Percentiles rank a stretch among this genome's conserved stretches.
phyloP scores from a whole-genome alignment of 2,329 filamentous ascomycete genomes.

The Penicillium olsonii region DNA sequence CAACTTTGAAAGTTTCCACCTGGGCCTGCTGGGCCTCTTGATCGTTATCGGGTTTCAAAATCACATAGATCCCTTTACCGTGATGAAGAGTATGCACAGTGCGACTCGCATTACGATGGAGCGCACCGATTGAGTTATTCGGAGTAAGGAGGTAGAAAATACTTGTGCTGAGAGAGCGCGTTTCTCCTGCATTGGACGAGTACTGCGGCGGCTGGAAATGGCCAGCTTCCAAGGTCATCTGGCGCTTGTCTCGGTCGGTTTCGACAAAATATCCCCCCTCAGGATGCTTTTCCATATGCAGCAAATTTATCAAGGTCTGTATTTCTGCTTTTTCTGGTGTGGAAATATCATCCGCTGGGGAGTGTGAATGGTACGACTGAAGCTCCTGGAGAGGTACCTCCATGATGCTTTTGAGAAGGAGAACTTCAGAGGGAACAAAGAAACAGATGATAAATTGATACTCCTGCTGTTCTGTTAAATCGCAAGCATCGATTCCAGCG shows the following conservation, averaged over 20 bases:
- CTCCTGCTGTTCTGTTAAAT: too few relatives aligned
- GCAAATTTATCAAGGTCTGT: slow-evolving; percentile 42
- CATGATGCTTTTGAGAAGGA: slow-evolving; percentile 17
- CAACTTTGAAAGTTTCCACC: slow-evolving; percentile 67
- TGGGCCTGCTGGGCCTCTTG: slow-evolving; percentile 27
- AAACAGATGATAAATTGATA: too few relatives aligned
- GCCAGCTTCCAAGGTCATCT: slow-evolving; percentile 57
- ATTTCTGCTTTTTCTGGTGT: slow-evolving; percentile 20
- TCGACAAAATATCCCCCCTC: slow-evolving; percentile 67
- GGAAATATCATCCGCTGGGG: not conserved
- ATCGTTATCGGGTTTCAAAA: slow-evolving; percentile 51
- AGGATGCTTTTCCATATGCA: slow-evolving; percentile 57
- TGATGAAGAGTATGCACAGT: slow-evolving; percentile 67
- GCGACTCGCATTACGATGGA: slow-evolving; percentile 64
- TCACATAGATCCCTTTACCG: slow-evolving; percentile 64
- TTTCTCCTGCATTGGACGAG: slow-evolving; percentile 18
- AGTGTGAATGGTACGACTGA: not conserved
- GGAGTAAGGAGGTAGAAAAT: slow-evolving; percentile 68
- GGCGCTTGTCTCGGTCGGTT: slow-evolving; percentile 57
- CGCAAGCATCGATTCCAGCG: too few relatives aligned
- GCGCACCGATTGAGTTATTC: slow-evolving; percentile 56
- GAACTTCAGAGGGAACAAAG: slow-evolving; percentile 34
- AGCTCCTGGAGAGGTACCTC: not conserved
- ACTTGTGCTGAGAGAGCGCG: slow-evolving; percentile 58
- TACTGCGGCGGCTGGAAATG: slow-evolving; percentile 26